These are phyloP conservation scores for Coemansia sp. DNA, from an alignment of 192 early-diverging fungal species.

Conservation along the genomic window DNA sequence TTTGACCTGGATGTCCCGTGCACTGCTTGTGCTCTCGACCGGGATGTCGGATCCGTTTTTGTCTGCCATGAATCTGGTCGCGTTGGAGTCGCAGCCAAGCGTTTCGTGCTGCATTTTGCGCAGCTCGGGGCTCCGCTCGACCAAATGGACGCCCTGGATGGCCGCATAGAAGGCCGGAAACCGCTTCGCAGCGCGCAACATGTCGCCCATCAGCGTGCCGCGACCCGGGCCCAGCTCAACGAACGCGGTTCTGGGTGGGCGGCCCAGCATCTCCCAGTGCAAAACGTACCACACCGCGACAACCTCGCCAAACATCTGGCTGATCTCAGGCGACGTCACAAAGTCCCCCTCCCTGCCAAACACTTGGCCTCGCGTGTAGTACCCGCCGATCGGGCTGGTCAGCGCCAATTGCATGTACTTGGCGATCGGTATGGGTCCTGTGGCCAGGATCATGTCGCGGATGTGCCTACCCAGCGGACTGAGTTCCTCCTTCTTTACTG, in stretches of 20 bases:
- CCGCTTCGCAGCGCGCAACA: conserved; percentile 73
- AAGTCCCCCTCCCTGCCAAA: conserved; percentile 94
- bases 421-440: conserved; percentile 75
- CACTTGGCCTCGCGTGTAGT: conserved; percentile 91
- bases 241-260: conserved; percentile 60
- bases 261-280: conserved; percentile 73
- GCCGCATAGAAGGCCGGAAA: conserved; percentile 69
- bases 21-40: not conserved
- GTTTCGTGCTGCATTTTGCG: conserved; percentile 64
- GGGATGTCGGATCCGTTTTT: conserved; percentile 11
- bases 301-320: conserved; percentile 97
- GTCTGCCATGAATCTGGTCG: conserved; percentile 13
- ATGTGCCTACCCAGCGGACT: conserved; percentile 63
- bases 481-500: conserved; percentile 54
- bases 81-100: conserved; percentile 39
- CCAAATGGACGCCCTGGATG: conserved; percentile 72
- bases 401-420: conserved; percentile 90
- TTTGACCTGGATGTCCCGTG: conserved; percentile 26
- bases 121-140: conserved; percentile 84
- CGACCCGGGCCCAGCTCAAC: conserved; percentile 91
- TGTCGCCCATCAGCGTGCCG: conserved; percentile 93
- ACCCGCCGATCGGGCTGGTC: conserved; percentile 86
- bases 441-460: conserved; percentile 56
- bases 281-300: conserved; percentile 88
- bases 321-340: conserved; percentile 95